These are phyloP conservation scores for Crithidia sp. DNA, from an alignment of 208 protist genomes.

Conservation along the genomic window DNA sequence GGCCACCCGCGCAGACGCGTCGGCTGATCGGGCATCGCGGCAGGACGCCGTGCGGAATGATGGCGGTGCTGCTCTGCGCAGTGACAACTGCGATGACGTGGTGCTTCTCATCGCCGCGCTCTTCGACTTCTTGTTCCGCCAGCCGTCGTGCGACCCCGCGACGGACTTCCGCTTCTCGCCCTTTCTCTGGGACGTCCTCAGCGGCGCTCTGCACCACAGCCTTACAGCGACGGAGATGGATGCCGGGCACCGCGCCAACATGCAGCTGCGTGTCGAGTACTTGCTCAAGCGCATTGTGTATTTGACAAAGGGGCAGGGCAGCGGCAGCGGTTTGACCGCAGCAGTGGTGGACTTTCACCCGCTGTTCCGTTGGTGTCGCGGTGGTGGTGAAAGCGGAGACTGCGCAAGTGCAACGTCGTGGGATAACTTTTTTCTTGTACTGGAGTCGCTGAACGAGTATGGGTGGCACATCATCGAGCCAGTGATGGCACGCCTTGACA, in stretches of 20 bases:
- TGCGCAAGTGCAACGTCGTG: conserved; percentile 39
- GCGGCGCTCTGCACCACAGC: conserved; percentile 50
- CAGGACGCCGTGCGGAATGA: background rate
- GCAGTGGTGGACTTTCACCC: conserved; percentile 14
- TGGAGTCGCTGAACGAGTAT: conserved; percentile 85
- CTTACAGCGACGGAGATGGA: conserved; percentile 46
- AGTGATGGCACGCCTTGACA: conserved; percentile 73
- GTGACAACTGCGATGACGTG: conserved; percentile 51
- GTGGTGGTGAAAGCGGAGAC: background rate
- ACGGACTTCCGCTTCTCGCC: conserved; percentile 71
- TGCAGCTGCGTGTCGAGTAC: conserved; percentile 80
- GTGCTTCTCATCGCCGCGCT: conserved; percentile 78
- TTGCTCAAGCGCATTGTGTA: conserved; percentile 87
- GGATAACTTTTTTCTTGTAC: conserved; percentile 79
- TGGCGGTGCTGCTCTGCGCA: background rate
- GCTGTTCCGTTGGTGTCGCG: conserved; percentile 8
- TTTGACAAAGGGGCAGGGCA: conserved; percentile 49
- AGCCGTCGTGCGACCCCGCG: conserved; percentile 22
- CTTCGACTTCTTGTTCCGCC: conserved; percentile 86
- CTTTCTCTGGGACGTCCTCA: conserved; percentile 70
- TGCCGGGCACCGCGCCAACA: conserved; percentile 65
- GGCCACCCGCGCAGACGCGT: conserved; percentile 6
- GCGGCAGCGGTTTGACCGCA: background rate
- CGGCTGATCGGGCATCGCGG: background rate
- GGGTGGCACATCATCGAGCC: conserved; percentile 86